These are phyloP conservation scores for Actinomortierella wolfii DNA, from an alignment of 371 early-diverging fungal genomes.

Conservation along the genomic window DNA sequence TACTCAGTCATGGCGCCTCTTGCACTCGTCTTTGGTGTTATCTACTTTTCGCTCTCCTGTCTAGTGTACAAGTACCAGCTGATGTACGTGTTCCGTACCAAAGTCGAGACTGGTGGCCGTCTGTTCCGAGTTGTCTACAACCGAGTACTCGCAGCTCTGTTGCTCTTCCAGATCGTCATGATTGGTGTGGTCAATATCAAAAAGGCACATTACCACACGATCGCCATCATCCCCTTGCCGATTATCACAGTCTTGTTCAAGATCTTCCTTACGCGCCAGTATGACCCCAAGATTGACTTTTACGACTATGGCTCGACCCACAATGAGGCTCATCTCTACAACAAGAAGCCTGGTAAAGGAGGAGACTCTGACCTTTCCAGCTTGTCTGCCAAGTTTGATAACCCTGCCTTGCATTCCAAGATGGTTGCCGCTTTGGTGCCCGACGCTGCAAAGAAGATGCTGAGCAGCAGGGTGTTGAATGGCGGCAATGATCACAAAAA, in stretches of 20 bases:
- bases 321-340: conserved; percentile 23
- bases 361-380: not conserved
- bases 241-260: conserved; percentile 65
- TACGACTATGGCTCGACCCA: conserved; percentile 47
- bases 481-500: conserved; percentile 8
- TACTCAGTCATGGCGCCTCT: conserved; percentile 82
- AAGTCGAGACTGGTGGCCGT: conserved; percentile 73
- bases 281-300: conserved; percentile 58
- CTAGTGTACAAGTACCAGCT: conserved; percentile 78
- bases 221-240: conserved; percentile 63
- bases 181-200: conserved; percentile 62
- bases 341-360: conserved; percentile 8
- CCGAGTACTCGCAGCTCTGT: conserved; percentile 64
- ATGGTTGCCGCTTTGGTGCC: conserved; percentile 35
- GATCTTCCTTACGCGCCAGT: conserved; percentile 50
- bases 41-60: conserved; percentile 71
- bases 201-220: conserved; percentile 49
- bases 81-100: conserved; percentile 72
- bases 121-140: conserved; percentile 82
- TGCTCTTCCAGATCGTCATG: conserved; percentile 74
- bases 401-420: conserved; percentile 25
- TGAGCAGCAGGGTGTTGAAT: conserved; percentile 30
- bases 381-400: conserved; percentile 32
- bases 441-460: conserved; percentile 35
- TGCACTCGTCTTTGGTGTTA: conserved; percentile 70